Conservation (phyloP, 2,329 filamentous ascomycete genomes). For the Sordariomycetes sp. region DNA sequence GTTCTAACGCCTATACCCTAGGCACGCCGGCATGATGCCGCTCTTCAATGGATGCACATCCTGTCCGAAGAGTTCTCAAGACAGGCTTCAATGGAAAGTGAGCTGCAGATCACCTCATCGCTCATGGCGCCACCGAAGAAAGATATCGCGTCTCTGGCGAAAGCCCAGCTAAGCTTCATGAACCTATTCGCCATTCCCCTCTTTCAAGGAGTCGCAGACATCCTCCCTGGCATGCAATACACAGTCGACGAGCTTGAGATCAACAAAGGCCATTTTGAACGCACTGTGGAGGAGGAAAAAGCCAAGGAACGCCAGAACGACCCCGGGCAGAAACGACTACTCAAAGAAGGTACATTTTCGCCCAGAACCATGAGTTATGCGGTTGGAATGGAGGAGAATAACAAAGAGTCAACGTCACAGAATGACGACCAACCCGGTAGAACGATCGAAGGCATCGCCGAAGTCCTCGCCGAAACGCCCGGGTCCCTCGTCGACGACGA, state of each 20-base stretch:
- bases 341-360: slow-evolving; percentile 32
- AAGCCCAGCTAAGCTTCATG: slow-evolving; percentile 93
- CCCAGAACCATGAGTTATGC: slow-evolving; percentile 34
- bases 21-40: slow-evolving; percentile 76
- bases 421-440: slow-evolving; percentile 9
- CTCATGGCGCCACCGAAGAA: slow-evolving; percentile 78
- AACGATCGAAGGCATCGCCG: slow-evolving; percentile 10
- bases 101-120: slow-evolving; percentile 79
- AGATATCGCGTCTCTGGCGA: slow-evolving; percentile 72
- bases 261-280: slow-evolving; percentile 70
- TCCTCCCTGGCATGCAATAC: slow-evolving; percentile 78
- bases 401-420: slow-evolving; percentile 9
- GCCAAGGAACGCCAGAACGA: slow-evolving; percentile 25
- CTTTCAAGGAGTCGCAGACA: slow-evolving; percentile 78
- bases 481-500: slow-evolving; percentile 13
- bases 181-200: slow-evolving; percentile 88
- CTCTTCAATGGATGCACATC: slow-evolving; percentile 82
- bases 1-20: slow-evolving; percentile 20
- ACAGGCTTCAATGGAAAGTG: slow-evolving; percentile 84
- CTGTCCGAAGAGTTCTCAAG: slow-evolving; percentile 93
- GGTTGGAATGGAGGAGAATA: slow-evolving; percentile 15
- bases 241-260: slow-evolving; percentile 70
- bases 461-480: slow-evolving; percentile 11
- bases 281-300: slow-evolving; percentile 55
- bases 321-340: slow-evolving; percentile 21